Base-by-base conservation (phyloP, 2,329 filamentous ascomycete species). In the Calonectria pseudoturangicola region DNA sequence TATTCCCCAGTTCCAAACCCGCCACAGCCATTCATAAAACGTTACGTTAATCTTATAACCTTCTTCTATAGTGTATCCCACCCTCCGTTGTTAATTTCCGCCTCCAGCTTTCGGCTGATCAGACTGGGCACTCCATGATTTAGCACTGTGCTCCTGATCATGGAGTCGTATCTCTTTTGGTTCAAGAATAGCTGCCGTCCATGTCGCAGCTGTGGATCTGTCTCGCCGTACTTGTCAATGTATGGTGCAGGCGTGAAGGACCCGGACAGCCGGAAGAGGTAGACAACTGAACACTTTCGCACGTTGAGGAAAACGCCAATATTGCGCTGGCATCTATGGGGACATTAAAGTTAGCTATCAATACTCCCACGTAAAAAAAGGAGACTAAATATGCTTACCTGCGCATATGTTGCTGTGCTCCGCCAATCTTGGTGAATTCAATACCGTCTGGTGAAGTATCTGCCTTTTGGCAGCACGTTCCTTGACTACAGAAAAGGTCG, bases 301-400 rank as follows among this genome's bases (percentile, higher is more conserved):
- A 99, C 96, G 83, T 98, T 98, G 83, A 99, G 93, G 86, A 97
- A 98, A 41, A 98, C 87, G n/a, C 97, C 97, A 60, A 98, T 92
- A 78, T 95, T 95, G 74, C 92, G 91, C 81, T 97, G 95, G 83
- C 96, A 98, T 79, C 95, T 97, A 75, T 60, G 74, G 72, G 27
- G n/a, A n/a, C 21, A 27, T 21, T 28, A 5, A 45, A 28, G 70
- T 72, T 21, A 64, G 70, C 25, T 47, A 33, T 45, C 4, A 8
- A 15, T 47, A 30, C 25, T 54, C 5, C 12, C 21, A 3, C 15
- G 21, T 8, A 30, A 30, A 47, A 27, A 30, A 30, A 47, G n/a
- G 2, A n/a, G 50, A 30, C n/a, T 1, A 10, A 28, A 50, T 28
- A 8, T 39, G 90, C 93, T 85, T 88, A 97, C 94, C 92, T 95